Evolutionary conservation across 2,329 filamentous ascomycete genomes (phyloP), one percentile per base, ranked within the genome.

Genomic region (Claviceps purpurea): DNA sequence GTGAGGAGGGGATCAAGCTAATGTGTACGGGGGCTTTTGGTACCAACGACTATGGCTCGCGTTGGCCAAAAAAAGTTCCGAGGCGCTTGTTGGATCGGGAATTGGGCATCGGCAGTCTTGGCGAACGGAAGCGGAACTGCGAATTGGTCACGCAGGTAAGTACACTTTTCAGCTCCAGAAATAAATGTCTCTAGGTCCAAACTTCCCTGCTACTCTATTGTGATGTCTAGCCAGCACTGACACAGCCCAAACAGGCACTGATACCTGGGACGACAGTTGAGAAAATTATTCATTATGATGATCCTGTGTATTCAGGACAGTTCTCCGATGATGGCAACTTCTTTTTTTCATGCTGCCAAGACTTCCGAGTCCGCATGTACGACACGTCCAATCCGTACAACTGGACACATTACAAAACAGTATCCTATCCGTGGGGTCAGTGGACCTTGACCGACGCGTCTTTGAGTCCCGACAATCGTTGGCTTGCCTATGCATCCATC

Each of bases 281-380:
- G 63, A 86, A 87, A 61, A 87, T 95, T 55, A 84, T 97, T 56
- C 87, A 95, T 61, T 94, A 90, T 64, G 81, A 90, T 52, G 78
- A 84, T 5, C 82, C 88, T 42, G 90, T 93, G 50, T 97, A 97
- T 63, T 95, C 89, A 3, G 93, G 93, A 1, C 91, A 97, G 64
- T 98, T 97, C 65, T 95, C 89, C 0, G 87, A 94, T 57, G 93
- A 98, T 60, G 93, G 93, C 26, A 95, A 95, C 67, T 97, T 97
- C 72, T 97, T 96, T 72, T 97, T 91, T 64, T 84, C 85, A 5
- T 93, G 87, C 62, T 86, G 85, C 10, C 89, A 96, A 67, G 90
- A 97, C 67, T 95, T 95, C 70, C 85, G 82, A 59, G 89, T 98
- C 10, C 85, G 90, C 50, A 90, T 98, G 87, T 98, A 97, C 68